A percentile compares a stretch with the other conserved stretches of the same genome.
Conservation (phyloP, 108 stramenopile species). For the Skeletonema menzelii region DNA sequence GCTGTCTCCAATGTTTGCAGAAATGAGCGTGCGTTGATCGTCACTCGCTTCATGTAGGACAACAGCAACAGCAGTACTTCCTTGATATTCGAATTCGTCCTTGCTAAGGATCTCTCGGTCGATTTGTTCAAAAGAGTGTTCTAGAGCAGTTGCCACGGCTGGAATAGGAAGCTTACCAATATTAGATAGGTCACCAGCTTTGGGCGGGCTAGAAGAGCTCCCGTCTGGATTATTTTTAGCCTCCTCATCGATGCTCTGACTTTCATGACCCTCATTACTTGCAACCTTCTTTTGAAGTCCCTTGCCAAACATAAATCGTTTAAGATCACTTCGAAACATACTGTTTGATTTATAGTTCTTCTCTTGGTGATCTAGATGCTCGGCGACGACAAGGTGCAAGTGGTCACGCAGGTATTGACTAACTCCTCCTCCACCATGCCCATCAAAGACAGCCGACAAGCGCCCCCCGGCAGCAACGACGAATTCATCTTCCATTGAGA, state of each 20-base stretch:
- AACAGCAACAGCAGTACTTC: slow-evolving; percentile 94
- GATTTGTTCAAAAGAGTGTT: slow-evolving; percentile 62
- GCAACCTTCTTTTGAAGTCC: slow-evolving; percentile 16
- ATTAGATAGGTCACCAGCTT: slow-evolving; percentile 27
- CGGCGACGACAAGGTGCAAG: slow-evolving; percentile 53
- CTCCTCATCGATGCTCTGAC: slow-evolving; percentile 34
- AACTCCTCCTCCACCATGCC: slow-evolving; percentile 92
- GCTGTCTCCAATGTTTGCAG: slow-evolving; percentile 97
- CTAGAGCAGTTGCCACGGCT: slow-evolving; percentile 61
- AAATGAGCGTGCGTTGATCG: slow-evolving; percentile 72
- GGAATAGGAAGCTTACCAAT: slow-evolving; percentile 52
- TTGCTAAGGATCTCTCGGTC: slow-evolving; percentile 64
- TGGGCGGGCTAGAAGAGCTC: slow-evolving; percentile 1
- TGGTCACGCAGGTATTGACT: slow-evolving; percentile 73
- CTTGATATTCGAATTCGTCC: slow-evolving; percentile 73
- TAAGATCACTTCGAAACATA: slow-evolving; percentile 26
- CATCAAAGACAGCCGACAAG: slow-evolving; percentile 94
- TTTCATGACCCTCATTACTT: slow-evolving; percentile 15
- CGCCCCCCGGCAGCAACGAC: slow-evolving; percentile 63
- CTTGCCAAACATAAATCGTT: slow-evolving; percentile 45
- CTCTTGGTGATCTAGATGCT: slow-evolving; percentile 45
- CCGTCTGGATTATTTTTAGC: background rate
- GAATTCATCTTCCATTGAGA: slow-evolving; percentile 88
- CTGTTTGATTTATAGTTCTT: slow-evolving; percentile 10
- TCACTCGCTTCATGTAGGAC: slow-evolving; percentile 72